Percentiles rank a stretch among this genome's conserved stretches.
Evolutionary conservation across 2,329 filamentous ascomycete genomes (phyloP).

Genomic region (Xylaria sp.): DNA sequence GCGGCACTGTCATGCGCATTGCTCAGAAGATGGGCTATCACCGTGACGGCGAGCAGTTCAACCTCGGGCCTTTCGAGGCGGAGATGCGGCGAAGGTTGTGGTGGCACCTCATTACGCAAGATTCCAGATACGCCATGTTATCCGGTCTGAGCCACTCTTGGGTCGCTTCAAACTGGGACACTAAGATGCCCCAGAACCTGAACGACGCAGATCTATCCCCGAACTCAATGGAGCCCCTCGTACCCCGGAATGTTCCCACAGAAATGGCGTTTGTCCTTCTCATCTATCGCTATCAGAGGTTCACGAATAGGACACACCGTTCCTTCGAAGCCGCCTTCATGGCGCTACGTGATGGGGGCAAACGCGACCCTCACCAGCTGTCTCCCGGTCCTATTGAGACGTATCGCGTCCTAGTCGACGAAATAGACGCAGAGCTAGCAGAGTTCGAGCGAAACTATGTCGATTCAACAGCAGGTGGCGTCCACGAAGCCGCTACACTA

Average conservation of each 20-base stretch:
- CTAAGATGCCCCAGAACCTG: constrained; percentile 37
- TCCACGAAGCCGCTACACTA: constrained; percentile 22
- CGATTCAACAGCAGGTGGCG: constrained; percentile 35
- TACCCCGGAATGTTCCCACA: constrained; percentile 26
- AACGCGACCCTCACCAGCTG: not conserved
- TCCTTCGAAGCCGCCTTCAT: constrained; percentile 27
- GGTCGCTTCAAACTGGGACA: constrained; percentile 29
- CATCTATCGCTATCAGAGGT: constrained; percentile 25
- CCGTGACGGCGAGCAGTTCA: constrained; percentile 43
- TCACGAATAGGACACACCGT: constrained; percentile 13
- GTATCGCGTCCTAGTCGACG: constrained; percentile 28
- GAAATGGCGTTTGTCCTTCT: constrained; percentile 34
- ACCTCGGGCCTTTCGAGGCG: constrained; percentile 47
- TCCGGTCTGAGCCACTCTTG: constrained; percentile 35
- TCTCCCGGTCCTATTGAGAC: constrained; percentile 8
- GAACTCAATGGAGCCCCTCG: constrained; percentile 26
- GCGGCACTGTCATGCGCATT: constrained; percentile 47
- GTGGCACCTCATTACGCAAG: constrained; percentile 45
- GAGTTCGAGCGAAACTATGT: constrained; percentile 37
- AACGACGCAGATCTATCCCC: constrained; percentile 40
- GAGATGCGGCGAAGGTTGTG: constrained; percentile 53
- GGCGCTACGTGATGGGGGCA: constrained; percentile 9
- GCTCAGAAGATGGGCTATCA: constrained; percentile 50
- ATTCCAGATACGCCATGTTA: constrained; percentile 35
- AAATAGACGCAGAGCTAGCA: constrained; percentile 31